Conservation (phyloP, 2,329 filamentous ascomycete genomes). For the Ophiocordyceps camponoti-leonardi region DNA sequence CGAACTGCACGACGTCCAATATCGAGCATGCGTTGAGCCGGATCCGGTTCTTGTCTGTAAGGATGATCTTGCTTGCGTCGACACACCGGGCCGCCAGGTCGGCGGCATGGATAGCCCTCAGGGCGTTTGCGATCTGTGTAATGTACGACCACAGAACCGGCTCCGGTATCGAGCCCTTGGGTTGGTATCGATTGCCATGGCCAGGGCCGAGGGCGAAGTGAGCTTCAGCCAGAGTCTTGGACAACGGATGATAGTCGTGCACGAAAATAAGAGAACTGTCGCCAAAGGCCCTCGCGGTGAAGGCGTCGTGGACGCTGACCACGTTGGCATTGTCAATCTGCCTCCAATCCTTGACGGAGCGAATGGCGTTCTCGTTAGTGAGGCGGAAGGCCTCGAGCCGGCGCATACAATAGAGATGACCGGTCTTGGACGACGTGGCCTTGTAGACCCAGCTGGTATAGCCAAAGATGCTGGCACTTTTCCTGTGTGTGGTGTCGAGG, state of each 20-base stretch:
- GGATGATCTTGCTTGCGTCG: slow-evolving; percentile 71
- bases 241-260: slow-evolving; percentile 80
- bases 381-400: slow-evolving; percentile 78
- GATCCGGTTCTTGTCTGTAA: slow-evolving; percentile 82
- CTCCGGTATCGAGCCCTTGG: slow-evolving; percentile 41
- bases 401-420: slow-evolving; percentile 71
- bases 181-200: slow-evolving; percentile 26
- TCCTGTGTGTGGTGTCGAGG: slow-evolving; percentile 65
- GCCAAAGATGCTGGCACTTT: slow-evolving; percentile 64
- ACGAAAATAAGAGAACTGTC: slow-evolving; percentile 92
- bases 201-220: slow-evolving; percentile 37
- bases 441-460: slow-evolving; percentile 94
- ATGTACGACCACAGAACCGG: slow-evolving; percentile 80
- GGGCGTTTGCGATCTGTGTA: slow-evolving; percentile 73
- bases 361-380: slow-evolving; percentile 77
- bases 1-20: slow-evolving; percentile 75
- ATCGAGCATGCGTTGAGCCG: slow-evolving; percentile 78
- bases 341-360: slow-evolving; percentile 78
- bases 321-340: slow-evolving; percentile 65
- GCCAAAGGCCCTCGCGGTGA: slow-evolving; percentile 82
- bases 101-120: slow-evolving; percentile 68
- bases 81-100: slow-evolving; percentile 76
- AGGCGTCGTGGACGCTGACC: slow-evolving; percentile 78
- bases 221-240: slow-evolving; percentile 75
- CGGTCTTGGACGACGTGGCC: slow-evolving; percentile 75